A percentile compares a stretch with the other conserved stretches of the same genome.
These are phyloP conservation scores for Cichorium intybus DNA, from an alignment of 140 eudicot genomes.

Conservation along the genomic window DNA sequence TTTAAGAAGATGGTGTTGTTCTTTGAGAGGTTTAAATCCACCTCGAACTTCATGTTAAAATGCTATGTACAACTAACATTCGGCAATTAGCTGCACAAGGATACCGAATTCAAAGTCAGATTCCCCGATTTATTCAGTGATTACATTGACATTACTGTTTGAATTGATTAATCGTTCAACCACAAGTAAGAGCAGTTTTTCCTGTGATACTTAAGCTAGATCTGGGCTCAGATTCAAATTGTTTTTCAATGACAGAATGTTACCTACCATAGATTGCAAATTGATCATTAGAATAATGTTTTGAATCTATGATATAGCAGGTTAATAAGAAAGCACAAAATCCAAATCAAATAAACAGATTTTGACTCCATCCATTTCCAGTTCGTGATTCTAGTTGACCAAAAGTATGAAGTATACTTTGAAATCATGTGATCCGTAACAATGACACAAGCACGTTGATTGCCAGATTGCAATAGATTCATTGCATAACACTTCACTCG, in stretches of 20 bases:
- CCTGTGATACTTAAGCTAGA: slow-evolving; percentile 67
- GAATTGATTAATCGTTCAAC: slow-evolving; percentile 71
- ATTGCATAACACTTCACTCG: background rate
- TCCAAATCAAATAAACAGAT: background rate
- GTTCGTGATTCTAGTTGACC: no score
- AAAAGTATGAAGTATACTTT: background rate
- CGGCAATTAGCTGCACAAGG: no score
- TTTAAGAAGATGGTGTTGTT: no score
- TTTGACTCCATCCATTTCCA: background rate
- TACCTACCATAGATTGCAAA: slow-evolving; percentile 50
- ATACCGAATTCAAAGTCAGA: no score
- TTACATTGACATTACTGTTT: slow-evolving; percentile 57
- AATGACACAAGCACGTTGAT: slow-evolving; percentile 13
- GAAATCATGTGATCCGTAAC: slow-evolving; percentile 13
- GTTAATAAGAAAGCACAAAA: slow-evolving; percentile 3
- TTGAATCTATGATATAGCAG: background rate
- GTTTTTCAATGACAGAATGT: slow-evolving; percentile 69
- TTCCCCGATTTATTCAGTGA: no score
- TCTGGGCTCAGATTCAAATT: slow-evolving; percentile 59
- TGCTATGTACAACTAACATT: no score
- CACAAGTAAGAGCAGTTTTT: slow-evolving; percentile 70
- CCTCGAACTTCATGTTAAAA: no score
- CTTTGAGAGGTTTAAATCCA: no score
- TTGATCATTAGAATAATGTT: background rate
- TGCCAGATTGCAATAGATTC: slow-evolving; percentile 7